Percentiles rank a stretch among this genome's conserved stretches.
Conservation (phyloP, 2,329 filamentous ascomycete species). For the Diplodia sapinea region DNA sequence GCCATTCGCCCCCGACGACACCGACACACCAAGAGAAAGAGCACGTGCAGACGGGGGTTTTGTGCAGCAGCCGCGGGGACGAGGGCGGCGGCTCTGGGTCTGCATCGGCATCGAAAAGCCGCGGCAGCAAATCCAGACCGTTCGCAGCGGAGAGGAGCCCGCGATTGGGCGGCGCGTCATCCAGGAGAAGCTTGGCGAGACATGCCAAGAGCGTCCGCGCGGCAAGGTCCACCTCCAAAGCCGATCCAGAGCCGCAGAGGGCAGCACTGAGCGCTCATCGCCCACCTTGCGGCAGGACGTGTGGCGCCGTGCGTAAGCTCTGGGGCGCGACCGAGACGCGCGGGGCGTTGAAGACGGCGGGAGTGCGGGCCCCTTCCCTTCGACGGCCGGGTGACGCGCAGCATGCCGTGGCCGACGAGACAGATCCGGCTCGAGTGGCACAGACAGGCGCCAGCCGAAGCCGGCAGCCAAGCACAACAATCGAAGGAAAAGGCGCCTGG, state of each 20-base stretch:
- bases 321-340: neutral
- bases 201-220: constrained; percentile 18
- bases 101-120: constrained; percentile 13
- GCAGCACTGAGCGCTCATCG: neutral
- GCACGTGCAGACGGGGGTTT: neutral
- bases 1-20: neutral
- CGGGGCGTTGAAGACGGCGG: neutral
- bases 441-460: neutral
- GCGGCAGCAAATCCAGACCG: neutral
- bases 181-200: constrained; percentile 8
- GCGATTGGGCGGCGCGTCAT: neutral
- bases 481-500: neutral
- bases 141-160: neutral
- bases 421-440: too few relatives aligned
- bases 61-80: neutral
- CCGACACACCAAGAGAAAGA: neutral
- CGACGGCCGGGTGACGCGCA: neutral
- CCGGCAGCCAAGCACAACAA: neutral
- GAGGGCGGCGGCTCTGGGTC: neutral
- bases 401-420: too few relatives aligned
- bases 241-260: constrained; percentile 19
- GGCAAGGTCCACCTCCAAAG: constrained; percentile 7
- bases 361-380: neutral
- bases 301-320: constrained; percentile 23
- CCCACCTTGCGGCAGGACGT: neutral